Evolutionary conservation across 805 yeast species (phyloP), one percentile per base, ranked within the genome.

Genomic region (Starmerella ratchasimensis): DNA sequence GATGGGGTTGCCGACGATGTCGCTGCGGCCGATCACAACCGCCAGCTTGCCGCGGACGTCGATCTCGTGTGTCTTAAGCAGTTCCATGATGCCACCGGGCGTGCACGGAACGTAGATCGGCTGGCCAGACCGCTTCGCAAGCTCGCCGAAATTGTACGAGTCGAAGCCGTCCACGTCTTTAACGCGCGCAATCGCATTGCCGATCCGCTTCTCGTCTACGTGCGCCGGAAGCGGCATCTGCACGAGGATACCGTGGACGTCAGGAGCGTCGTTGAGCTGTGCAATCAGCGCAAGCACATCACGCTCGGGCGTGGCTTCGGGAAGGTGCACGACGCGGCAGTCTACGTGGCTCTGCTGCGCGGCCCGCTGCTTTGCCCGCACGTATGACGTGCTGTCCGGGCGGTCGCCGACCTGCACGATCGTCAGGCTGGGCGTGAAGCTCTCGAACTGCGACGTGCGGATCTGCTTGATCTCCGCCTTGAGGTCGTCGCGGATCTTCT

Each of bases 111-210:
- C 67, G 60, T 83, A 86, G 43, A 64, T 61, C 23, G 96, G 94
- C 26, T 64, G 56, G 17, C 96, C 95, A 37, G 82, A 82, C 48
- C 80, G 74, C 60, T 84, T 83, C 50, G 86, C 72, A 42, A 88
- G 68, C 55, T 88, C 96, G 43, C 96, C 97, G 40, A 82, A 75
- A 58, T 90, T 90, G 52, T 67, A 69, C 39, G 84, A 74, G 30
- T 86, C 90, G 53, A 88, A 90, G 2, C 98, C 98, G 58, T 88
- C 98, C 33, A 90, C 94, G 53, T 88, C 98, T 62, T 88, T 88
- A 31, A 69, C 74, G 13, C 80, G 71, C 9, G 67, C 60, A n/a
- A 88, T 96, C 1, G 84, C 68, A 52, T 77, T 74, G 33, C 97
- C 90, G 48, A 90, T 68, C 33, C 61, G 59, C 32, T 78, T 74